These are phyloP conservation scores for Trichophyton simii DNA, from an alignment of 2,329 filamentous ascomycete genomes.

Conservation along the genomic window DNA sequence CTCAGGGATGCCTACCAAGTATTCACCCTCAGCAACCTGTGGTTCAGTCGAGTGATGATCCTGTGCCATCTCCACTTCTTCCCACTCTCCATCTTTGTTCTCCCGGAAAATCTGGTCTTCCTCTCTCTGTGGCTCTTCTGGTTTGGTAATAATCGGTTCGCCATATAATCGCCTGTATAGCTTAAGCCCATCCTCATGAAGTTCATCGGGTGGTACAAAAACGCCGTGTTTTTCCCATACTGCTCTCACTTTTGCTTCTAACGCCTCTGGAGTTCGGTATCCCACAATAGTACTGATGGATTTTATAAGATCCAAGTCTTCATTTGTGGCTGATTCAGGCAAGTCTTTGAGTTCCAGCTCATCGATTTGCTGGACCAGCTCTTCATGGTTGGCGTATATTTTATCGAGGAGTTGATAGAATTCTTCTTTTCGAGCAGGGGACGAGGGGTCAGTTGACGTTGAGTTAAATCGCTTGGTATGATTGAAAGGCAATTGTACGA, in stretches of 20 bases:
- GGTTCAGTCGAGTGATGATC: not conserved
- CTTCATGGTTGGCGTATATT: constrained; percentile 26
- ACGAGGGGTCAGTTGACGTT: not conserved
- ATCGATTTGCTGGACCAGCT: constrained; percentile 24
- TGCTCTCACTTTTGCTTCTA: constrained; percentile 44
- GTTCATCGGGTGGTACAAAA: constrained; percentile 56
- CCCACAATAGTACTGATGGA: constrained; percentile 21
- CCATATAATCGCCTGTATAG: constrained; percentile 77
- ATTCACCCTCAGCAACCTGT: not conserved
- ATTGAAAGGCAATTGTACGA: not conserved
- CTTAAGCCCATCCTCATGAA: constrained; percentile 57
- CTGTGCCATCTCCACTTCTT: constrained; percentile 20
- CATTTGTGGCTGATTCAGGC: constrained; percentile 15
- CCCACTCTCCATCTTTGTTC: constrained; percentile 27
- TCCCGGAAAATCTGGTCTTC: constrained; percentile 26
- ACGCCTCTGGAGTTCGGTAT: constrained; percentile 21
- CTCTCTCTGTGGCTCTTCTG: constrained; percentile 18
- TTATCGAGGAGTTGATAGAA: constrained; percentile 27
- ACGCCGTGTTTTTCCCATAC: constrained; percentile 67
- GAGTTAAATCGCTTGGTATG: constrained; percentile 6
- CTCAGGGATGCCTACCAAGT: not conserved
- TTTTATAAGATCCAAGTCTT: constrained; percentile 20
- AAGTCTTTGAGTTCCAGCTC: constrained; percentile 23
- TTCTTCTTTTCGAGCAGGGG: constrained; percentile 18
- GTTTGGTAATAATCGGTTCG: constrained; percentile 37